Evolutionary conservation across 805 yeast genomes (phyloP).

Genomic region (Henningerozyma blattae): DNA sequence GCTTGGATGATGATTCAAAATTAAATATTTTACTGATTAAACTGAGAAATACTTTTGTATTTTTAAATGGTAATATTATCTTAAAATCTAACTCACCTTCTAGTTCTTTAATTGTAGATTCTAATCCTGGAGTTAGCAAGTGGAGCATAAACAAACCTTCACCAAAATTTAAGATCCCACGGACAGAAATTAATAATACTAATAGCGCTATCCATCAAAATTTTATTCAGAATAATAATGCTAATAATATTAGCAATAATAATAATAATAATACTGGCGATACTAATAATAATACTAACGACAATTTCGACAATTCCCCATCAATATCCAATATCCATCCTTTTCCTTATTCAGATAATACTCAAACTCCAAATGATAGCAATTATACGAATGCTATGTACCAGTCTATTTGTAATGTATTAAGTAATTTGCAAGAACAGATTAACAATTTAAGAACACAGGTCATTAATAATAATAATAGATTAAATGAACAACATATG

Average conservation of each 20-base stretch:
- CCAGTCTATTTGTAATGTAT: conserved; percentile 5
- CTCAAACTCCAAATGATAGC: conserved; percentile 1
- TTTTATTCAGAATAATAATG: neutral
- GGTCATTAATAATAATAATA: neutral
- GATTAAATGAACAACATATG: neutral
- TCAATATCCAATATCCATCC: too few relatives aligned
- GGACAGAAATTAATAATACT: neutral
- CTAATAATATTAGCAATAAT: neutral
- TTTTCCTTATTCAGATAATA: too few relatives aligned
- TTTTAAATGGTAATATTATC: conserved; percentile 11
- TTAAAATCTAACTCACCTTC: conserved; percentile 5
- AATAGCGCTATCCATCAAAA: neutral
- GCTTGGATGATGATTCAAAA: conserved; percentile 5
- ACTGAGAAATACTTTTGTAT: conserved; percentile 7
- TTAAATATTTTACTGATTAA: conserved; percentile 4
- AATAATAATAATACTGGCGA: conserved; percentile 2
- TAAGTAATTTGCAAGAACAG: conserved; percentile 9
- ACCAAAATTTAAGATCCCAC: too few relatives aligned
- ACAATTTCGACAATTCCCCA: too few relatives aligned
- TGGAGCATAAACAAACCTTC: too few relatives aligned
- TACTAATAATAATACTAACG: too few relatives aligned
- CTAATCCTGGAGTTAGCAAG: too few relatives aligned
- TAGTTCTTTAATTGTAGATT: neutral
- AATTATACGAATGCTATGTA: conserved; percentile 5
- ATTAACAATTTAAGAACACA: conserved; percentile 5